Conservation (phyloP, 768 basidiomycete genomes). For the Boletus rubroflammeus region DNA sequence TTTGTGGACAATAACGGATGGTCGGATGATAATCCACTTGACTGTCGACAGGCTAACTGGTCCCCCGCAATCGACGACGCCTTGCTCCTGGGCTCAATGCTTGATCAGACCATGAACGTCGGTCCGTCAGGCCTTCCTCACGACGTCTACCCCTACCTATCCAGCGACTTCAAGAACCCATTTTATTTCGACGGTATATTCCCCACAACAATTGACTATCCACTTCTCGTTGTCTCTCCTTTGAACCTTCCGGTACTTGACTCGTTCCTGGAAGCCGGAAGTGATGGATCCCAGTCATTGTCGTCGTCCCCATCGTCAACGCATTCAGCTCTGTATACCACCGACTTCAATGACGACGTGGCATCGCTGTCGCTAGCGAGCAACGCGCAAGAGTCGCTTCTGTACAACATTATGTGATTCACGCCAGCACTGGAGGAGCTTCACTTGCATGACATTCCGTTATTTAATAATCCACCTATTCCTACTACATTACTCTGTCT, state of each 20-base stretch:
- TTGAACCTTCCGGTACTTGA: conserved; percentile 8
- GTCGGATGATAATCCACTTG: conserved; percentile 1
- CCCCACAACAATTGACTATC: conserved; percentile 2
- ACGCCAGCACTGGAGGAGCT: conserved; percentile 1
- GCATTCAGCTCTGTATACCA: conserved; percentile 15
- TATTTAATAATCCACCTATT: conserved; percentile 6
- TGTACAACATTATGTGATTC: conserved; percentile 19
- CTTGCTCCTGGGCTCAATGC: neutral
- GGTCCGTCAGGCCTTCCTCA: neutral
- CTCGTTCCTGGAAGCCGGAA: conserved; percentile 15
- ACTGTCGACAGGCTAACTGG: conserved; percentile 5
- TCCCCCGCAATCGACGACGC: neutral
- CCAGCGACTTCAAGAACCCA: neutral
- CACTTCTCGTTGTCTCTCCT: conserved; percentile 7
- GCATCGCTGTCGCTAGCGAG: conserved; percentile 3
- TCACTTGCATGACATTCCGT: neutral
- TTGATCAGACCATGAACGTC: conserved; percentile 2
- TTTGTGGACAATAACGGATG: conserved; percentile 3
- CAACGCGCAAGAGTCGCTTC: conserved; percentile 8
- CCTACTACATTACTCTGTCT: neutral
- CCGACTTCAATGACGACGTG: conserved; percentile 7
- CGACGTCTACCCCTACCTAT: conserved; percentile 2
- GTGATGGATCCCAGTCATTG: conserved; percentile 15
- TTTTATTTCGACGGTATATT: conserved; percentile 6
- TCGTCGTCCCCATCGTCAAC: conserved; percentile 26